Evolutionary conservation across 257 asterid species (phyloP), one percentile per base, ranked within the genome.

Genomic region (Agastache rugosa): DNA sequence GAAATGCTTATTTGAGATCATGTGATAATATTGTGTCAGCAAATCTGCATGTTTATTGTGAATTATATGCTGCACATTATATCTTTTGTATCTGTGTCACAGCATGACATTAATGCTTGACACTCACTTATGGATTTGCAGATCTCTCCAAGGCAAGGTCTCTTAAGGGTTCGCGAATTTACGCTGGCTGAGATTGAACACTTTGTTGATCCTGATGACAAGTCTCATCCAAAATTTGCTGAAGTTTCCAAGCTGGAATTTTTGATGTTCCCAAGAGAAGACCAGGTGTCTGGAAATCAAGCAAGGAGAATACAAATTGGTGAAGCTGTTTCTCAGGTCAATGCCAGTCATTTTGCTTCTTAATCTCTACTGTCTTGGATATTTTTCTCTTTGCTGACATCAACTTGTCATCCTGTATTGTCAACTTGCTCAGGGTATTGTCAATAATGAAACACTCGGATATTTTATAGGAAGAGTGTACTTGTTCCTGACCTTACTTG

Each of bases 81-180:
- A 31, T 31, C 37, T 31, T 0, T 31, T 31, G 7, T 31, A 23
- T 41, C 62, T 25, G 35, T 58, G 11, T 11, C 15, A 15, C 20
- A 37, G 14, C 11, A 23, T 31, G 41, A 35, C 8, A 10, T 66
- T 22, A 53, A n/a, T 54, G 23, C 62, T 63, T 69, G 60, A 64
- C 69, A 22, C 51, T 34, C 31, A 11, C 53, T 34, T 47, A 16
- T 55, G 34, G 42, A 44, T 63, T 60, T 87, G 70, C 87, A 91
- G 96, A 91, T 91, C 29, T 89, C 96, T 59, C 96, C 97, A n/a
- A 79, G 97, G 0, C 96, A 91, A 89, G 97, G 97, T 78, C 96
- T 89, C 69, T 47, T 89, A 37, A 84, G 96, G 80, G 94, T 89
- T 20, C 97, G 93, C 62, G 97, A 91, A 63, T 91, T 89, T 77